A percentile compares a stretch with the other conserved stretches of the same genome.
Conservation (phyloP, 495 filamentous ascomycete species). For the Talaromyces ruber region DNA sequence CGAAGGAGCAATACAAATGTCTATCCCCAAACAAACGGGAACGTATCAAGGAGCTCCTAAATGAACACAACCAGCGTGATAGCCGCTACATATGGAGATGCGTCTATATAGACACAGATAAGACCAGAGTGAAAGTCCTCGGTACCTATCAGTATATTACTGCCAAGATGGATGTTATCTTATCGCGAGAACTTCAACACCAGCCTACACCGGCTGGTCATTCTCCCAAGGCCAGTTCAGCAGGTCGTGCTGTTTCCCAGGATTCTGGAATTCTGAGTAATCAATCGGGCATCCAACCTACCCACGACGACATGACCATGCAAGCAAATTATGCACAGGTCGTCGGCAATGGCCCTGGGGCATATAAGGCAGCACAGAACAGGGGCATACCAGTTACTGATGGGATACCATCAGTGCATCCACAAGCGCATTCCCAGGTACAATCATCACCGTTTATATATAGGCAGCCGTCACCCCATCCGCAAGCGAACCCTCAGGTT, state of each 20-base stretch:
- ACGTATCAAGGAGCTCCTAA: neutral
- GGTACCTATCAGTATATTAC: constrained; percentile 16
- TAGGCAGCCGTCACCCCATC: neutral
- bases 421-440: neutral
- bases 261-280: neutral
- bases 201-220: neutral
- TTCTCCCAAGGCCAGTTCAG: neutral
- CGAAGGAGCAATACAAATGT: neutral
- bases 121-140: neutral
- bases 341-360: neutral
- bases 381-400: neutral
- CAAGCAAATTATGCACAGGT: neutral
- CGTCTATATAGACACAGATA: constrained; percentile 26
- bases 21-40: neutral
- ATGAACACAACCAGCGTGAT: constrained; percentile 6
- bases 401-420: neutral
- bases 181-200: constrained; percentile 17
- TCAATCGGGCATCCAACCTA: neutral
- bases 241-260: neutral
- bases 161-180: constrained; percentile 28
- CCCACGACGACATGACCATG: neutral
- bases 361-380: neutral
- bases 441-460: neutral
- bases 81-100: constrained; percentile 25
- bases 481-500: neutral